Evolutionary conservation across 768 basidiomycete genomes (phyloP), one percentile per base, ranked within the genome.

Genomic region (Kwoniella europaea): DNA sequence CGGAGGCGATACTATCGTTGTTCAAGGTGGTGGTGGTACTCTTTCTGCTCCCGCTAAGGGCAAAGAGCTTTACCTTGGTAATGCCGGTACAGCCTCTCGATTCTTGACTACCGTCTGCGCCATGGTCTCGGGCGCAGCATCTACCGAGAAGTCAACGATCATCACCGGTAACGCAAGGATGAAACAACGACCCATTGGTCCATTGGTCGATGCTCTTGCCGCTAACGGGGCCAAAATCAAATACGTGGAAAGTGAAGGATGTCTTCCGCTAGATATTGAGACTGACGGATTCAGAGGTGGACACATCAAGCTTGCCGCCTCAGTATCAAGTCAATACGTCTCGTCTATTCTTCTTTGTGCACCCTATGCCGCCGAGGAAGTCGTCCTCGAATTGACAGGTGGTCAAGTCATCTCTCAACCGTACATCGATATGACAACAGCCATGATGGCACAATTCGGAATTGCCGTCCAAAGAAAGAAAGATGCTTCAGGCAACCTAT

Each of bases 361-460:
- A 0, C 97, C 96, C 1, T 99, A 98, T 79, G 94, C 96, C 1
- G 77, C 84, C 35, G 86, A 92, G 79, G 87, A 91, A n/a, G 88
- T 97, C 70, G 90, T 89, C 2, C 90, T 98, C 63, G 91, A 97
- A 84, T 88, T 99, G 71, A 91, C 89, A 0, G 97, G 96, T 12
- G 96, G 94, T 0, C 90, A 92, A 70, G 97, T 98, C 80, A 98
- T 99, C 82, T 97, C 94, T 5, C 96, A 98, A 85, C 94, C 94
- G 0, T 99, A 98, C 86, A 98, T 99, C 83, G 95, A 99, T 85
- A 98, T 98, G 97, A 98, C 97, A 10, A 91, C 97, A 75, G 90
- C 94, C 10, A 97, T 99, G 91, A 98, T 99, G 97, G 87, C 87
- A 72, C 89, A 91, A 9, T 99, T 99, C 81, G 96, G 94, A 3